Evolutionary conservation across 1,284 basidiomycete genomes (phyloP).

Genomic region (Stereum hirsutum): DNA sequence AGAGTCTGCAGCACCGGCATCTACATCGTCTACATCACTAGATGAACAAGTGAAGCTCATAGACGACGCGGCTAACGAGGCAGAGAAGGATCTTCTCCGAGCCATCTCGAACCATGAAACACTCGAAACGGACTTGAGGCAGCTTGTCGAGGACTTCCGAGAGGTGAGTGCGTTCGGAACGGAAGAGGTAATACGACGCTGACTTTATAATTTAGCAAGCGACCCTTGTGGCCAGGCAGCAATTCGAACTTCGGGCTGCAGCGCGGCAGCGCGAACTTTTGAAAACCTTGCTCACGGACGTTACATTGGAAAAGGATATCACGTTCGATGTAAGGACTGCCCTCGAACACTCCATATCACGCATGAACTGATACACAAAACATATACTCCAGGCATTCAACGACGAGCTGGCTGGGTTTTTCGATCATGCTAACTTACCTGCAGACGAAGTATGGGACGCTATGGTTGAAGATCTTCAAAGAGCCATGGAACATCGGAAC

Average conservation of each 20-base stretch:
- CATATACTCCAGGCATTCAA: slow-evolving; percentile 69
- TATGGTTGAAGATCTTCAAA: slow-evolving; percentile 61
- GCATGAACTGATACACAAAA: background rate
- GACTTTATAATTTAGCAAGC: slow-evolving; percentile 31
- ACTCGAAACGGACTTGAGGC: slow-evolving; percentile 38
- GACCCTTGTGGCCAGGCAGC: slow-evolving; percentile 48
- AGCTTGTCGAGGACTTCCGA: slow-evolving; percentile 39
- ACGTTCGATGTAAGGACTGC: slow-evolving; percentile 69
- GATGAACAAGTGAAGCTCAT: slow-evolving; percentile 25
- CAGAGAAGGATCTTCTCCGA: slow-evolving; percentile 43
- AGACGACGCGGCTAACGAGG: slow-evolving; percentile 45
- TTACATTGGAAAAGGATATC: slow-evolving; percentile 81
- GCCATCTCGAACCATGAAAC: slow-evolving; percentile 43
- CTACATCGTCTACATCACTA: slow-evolving; percentile 15
- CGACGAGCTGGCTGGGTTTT: slow-evolving; percentile 86
- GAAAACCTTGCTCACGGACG: slow-evolving; percentile 64
- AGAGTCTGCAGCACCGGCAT: slow-evolving; percentile 13
- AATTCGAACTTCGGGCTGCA: slow-evolving; percentile 55
- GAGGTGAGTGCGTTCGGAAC: slow-evolving; percentile 35
- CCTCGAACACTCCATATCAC: background rate
- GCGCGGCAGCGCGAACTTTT: slow-evolving; percentile 71
- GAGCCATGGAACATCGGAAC: slow-evolving; percentile 72
- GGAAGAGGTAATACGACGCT: background rate
- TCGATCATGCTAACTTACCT: slow-evolving; percentile 69
- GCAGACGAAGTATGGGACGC: slow-evolving; percentile 72